Conservation (phyloP, 306 rosid genomes). For the peach (Prunus persica) region Prunus_persica_NCBIv2 NC_034010.1:30011001-30011500, state of each 20-base stretch:
- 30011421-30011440: slow-evolving; percentile 37
- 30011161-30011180: slow-evolving; percentile 40
- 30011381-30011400: slow-evolving; percentile 38
- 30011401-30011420: slow-evolving; percentile 41
- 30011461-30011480: not conserved
- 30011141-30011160: slow-evolving; percentile 44
- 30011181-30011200: slow-evolving; percentile 38
- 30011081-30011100: not conserved
- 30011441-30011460: slow-evolving; percentile 15
- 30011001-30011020: slow-evolving; percentile 3
- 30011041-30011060: not conserved
- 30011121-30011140: slow-evolving; percentile 39
- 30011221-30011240: slow-evolving; percentile 41
- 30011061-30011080: not conserved
- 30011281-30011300: not conserved
- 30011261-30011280: not conserved
- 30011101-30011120: slow-evolving; percentile 36
- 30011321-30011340: slow-evolving; percentile 42
- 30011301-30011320: not conserved
- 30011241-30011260: slow-evolving; percentile 38
- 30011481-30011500: not conserved
- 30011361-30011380: slow-evolving; percentile 45
- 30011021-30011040: not conserved
- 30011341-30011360: slow-evolving; percentile 47
- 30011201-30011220: slow-evolving; percentile 51